These are phyloP conservation scores for Boletellus dicymbophilus DNA, from an alignment of 1,284 basidiomycete species.

Conservation along the genomic window DNA sequence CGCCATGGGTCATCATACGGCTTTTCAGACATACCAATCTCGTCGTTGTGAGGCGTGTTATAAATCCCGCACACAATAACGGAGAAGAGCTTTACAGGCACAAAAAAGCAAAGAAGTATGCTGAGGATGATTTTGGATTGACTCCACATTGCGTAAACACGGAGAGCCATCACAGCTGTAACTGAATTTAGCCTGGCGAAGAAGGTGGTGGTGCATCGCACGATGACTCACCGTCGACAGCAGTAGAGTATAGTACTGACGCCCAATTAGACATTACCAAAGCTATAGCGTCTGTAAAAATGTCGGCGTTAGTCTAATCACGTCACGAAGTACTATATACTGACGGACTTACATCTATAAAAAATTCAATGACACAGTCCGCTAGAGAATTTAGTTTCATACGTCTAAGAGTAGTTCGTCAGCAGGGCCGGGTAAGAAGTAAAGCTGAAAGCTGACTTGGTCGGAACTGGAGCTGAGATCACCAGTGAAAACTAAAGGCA, in stretches of 20 bases:
- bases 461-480: neutral
- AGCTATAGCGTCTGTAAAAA: neutral
- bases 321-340: neutral
- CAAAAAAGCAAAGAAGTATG: neutral
- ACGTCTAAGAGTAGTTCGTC: neutral
- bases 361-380: neutral
- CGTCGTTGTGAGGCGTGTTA: neutral
- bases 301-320: neutral
- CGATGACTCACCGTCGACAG: constrained; percentile 14
- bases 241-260: neutral
- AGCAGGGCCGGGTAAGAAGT: neutral
- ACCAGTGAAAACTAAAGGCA: neutral
- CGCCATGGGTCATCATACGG: no score
- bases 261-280: neutral
- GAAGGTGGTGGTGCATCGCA: rapidly evolving
- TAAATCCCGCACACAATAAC: neutral
- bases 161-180: constrained; percentile 21
- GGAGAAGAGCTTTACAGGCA: neutral
- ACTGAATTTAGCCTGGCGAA: neutral
- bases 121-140: constrained; percentile 8
- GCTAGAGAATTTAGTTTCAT: neutral
- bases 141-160: constrained; percentile 18
- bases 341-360: neutral
- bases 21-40: neutral
- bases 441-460: neutral